phyloP scores from a whole-genome alignment of 768 basidiomycete genomes.

The Dictyophora rubrovolvata region DNA sequence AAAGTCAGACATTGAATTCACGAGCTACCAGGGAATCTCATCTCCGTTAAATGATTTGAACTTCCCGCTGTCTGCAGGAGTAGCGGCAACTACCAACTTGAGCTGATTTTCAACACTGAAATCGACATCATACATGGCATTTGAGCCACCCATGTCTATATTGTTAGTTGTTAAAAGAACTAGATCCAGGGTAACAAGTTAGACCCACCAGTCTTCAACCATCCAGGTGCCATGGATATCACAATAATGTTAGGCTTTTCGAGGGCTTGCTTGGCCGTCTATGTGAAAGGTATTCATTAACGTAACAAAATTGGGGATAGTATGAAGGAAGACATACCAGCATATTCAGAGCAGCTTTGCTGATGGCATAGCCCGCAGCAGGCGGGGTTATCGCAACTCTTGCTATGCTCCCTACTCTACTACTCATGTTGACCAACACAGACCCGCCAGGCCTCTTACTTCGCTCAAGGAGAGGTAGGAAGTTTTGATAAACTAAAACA shows the following conservation, averaged over 20 bases:
- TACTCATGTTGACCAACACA: slow-evolving; percentile 26
- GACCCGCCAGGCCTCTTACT: slow-evolving; percentile 15
- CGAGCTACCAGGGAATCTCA: slow-evolving; percentile 23
- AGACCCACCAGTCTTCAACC: slow-evolving; percentile 29
- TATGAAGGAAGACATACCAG: slow-evolving; percentile 19
- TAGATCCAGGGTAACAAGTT: neutral
- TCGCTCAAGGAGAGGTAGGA: slow-evolving; percentile 26
- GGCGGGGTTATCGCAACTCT: slow-evolving; percentile 16
- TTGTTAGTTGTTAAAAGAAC: neutral
- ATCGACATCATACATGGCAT: slow-evolving; percentile 21
- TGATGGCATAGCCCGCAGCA: slow-evolving; percentile 25
- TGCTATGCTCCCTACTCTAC: slow-evolving; percentile 25
- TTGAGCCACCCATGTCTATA: slow-evolving; percentile 26
- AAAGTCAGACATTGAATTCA: no score
- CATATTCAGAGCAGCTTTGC: slow-evolving; percentile 32
- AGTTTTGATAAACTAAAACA: slow-evolving; percentile 23
- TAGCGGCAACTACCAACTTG: slow-evolving; percentile 18
- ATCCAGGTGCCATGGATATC: slow-evolving; percentile 26
- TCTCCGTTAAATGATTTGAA: slow-evolving; percentile 24
- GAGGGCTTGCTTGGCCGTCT: slow-evolving; percentile 30
- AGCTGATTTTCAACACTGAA: slow-evolving; percentile 23
- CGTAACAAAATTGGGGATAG: no score
- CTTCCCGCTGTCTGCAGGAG: slow-evolving; percentile 21
- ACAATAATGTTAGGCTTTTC: slow-evolving; percentile 24
- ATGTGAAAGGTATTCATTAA: slow-evolving; percentile 16